These are phyloP conservation scores for Globisporangium okanoganense DNA, from an alignment of 352 stramenopile species.

Conservation along the genomic window DNA sequence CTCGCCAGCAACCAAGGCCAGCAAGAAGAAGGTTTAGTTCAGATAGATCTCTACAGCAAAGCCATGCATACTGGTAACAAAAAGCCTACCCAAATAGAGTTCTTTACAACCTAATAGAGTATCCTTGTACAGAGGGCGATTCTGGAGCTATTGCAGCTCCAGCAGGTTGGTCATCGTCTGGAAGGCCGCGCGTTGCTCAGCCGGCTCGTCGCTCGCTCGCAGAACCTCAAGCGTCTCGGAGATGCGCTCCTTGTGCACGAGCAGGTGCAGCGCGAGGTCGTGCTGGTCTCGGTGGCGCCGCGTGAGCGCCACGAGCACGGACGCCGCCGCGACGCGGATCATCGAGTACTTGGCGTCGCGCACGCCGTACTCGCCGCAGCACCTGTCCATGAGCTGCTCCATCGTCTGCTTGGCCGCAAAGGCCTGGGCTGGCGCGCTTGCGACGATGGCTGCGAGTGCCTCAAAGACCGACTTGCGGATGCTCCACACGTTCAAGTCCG, in stretches of 20 bases:
- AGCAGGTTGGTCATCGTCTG: constrained; percentile 40
- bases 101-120: background rate
- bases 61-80: background rate
- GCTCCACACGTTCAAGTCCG: constrained; percentile 61
- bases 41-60: background rate
- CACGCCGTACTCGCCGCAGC: constrained; percentile 53
- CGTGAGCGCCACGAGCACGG: constrained; percentile 40
- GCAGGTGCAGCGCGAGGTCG: constrained; percentile 38
- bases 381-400: constrained; percentile 33
- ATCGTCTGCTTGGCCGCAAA: constrained; percentile 26
- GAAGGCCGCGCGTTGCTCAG: constrained; percentile 57
- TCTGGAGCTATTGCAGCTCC: constrained; percentile 19
- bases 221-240: constrained; percentile 37
- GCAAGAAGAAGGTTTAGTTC: constrained; percentile 12
- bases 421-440: constrained; percentile 18
- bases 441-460: constrained; percentile 30
- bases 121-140: too few species aligned
- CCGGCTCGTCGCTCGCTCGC: constrained; percentile 47
- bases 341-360: constrained; percentile 67
- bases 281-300: constrained; percentile 25
- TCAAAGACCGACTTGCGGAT: constrained; percentile 56
- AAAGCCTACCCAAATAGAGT: background rate
- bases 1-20: background rate
- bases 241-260: constrained; percentile 48
- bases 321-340: constrained; percentile 57